A percentile compares a stretch with the other conserved stretches of the same genome.
These are phyloP conservation scores for Lunasporangiospora selenospora DNA, from an alignment of 192 early-diverging fungal species.

Conservation along the genomic window DNA sequence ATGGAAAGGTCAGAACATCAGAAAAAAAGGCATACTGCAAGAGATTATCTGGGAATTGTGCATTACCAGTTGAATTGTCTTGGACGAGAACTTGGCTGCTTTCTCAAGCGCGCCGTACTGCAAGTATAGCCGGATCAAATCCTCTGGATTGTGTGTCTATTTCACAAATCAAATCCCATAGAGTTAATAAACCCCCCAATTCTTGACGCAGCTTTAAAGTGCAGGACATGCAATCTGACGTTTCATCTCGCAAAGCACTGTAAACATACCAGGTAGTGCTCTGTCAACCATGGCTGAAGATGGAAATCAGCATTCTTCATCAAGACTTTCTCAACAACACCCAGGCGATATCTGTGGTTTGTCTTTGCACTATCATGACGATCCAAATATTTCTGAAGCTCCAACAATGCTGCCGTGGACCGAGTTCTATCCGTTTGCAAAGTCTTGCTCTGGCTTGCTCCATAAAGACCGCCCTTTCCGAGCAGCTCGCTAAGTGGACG, in stretches of 20 bases:
- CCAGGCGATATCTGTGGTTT: constrained; percentile 24
- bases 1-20: too few species aligned
- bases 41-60: background rate
- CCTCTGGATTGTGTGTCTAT: constrained; percentile 35
- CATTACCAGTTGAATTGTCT: constrained; percentile 24
- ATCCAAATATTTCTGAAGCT: constrained; percentile 22
- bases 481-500: constrained; percentile 26
- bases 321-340: constrained; percentile 13
- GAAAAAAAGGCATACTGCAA: background rate
- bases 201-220: too few species aligned
- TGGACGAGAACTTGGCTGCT: constrained; percentile 31
- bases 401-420: constrained; percentile 9
- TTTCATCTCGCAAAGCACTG: too few species aligned
- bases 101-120: constrained; percentile 18
- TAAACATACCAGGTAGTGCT: constrained; percentile 37
- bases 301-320: constrained; percentile 21
- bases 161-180: background rate
- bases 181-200: too few species aligned
- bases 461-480: constrained; percentile 1
- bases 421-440: background rate
- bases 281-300: constrained; percentile 31
- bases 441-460: background rate
- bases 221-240: too few species aligned
- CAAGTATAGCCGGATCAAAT: constrained; percentile 37
- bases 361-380: constrained; percentile 18